Base-by-base conservation (phyloP, 2,329 filamentous ascomycete species). In the Teratosphaeria viscida region DNA sequence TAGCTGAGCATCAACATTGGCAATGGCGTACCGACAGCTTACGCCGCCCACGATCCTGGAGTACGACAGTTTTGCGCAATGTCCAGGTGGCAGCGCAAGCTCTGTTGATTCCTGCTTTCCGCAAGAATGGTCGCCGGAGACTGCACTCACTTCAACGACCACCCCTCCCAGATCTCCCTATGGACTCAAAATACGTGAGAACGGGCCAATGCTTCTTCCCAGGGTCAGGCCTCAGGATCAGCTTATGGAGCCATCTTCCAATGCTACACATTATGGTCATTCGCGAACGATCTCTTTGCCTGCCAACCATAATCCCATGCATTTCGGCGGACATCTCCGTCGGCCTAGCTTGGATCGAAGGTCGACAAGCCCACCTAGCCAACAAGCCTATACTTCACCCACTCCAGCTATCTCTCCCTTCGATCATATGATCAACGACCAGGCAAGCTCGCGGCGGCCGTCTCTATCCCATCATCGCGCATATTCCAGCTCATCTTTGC, bases 21-120 rank as follows among this genome's bases (percentile, higher is more conserved):
- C 34, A 57, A 74, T 79, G 77, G 77, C 73, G 65, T 72, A 70
- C 66, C 74, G 76, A 67, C 75, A 78, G 58, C 69, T 75, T 61
- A 79, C 77, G 56, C 77, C 77, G 34, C 76, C 77, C 39, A 68
- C 71, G 43, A 66, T 71, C 53, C 66, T 73, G 59, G 67, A 66
- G 43, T 68, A 63, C 58, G 62, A 66, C 32, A 62, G 64, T 53
- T 56, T 65, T 5, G 34, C 34, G 55, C 67, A 63, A 56, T 70
- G 66, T 64, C 65, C 67, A 35, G 67, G 65, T 57, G 70, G 69
- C 61, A 72, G 69, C 60, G 69, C 66, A 12, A 68, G 70, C 61
- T 70, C 68, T 12, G 58, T 63, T 49, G 63, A 65, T 12, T 66
- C 68, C n/a, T 68, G 61, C 57, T 66, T 64, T 39, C 63, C 59